Conservation (phyloP, 257 asterid species). For the Cordia subcordata region DNA sequence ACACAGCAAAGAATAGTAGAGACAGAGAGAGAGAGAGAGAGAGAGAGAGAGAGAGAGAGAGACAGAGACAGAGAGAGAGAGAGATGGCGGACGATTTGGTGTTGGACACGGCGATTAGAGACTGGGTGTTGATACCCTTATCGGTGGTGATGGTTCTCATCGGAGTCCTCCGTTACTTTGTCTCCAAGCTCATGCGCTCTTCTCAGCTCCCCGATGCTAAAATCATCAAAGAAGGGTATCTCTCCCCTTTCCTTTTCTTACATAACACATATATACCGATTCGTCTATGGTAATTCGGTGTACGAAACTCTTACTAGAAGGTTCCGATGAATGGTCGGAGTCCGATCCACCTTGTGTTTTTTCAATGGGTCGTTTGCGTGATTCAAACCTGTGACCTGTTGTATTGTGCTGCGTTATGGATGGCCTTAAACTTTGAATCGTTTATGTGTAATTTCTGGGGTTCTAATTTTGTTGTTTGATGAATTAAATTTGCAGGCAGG, state of each 20-base stretch:
- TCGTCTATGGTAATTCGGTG: too few species aligned
- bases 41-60: conserved; percentile 3
- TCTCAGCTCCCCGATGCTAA: conserved; percentile 76
- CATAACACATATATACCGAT: too few species aligned
- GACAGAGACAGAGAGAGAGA: background rate
- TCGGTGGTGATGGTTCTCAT: conserved; percentile 95
- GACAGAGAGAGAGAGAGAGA: conserved; percentile 5
- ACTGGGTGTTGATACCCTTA: conserved; percentile 90
- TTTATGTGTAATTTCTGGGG: background rate
- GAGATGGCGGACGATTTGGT: conserved; percentile 95
- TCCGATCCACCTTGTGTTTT: too few species aligned
- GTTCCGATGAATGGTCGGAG: too few species aligned
- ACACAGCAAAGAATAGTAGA: too few species aligned
- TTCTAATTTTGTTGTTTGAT: too few species aligned
- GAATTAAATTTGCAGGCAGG: conserved; percentile 49
- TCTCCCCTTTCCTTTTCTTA: background rate
- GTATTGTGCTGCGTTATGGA: too few species aligned
- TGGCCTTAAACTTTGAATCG: too few species aligned
- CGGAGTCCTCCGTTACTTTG: conserved; percentile 90
- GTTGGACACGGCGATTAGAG: conserved; percentile 91
- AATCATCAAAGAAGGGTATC: conserved; percentile 89
- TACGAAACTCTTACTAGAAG: background rate
- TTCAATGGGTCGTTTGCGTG: too few species aligned
- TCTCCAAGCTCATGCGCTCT: conserved; percentile 89
- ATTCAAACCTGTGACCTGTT: too few species aligned